Evolutionary conservation across 2,329 filamentous ascomycete species (phyloP).

Genomic region (Fusarium sp.): DNA sequence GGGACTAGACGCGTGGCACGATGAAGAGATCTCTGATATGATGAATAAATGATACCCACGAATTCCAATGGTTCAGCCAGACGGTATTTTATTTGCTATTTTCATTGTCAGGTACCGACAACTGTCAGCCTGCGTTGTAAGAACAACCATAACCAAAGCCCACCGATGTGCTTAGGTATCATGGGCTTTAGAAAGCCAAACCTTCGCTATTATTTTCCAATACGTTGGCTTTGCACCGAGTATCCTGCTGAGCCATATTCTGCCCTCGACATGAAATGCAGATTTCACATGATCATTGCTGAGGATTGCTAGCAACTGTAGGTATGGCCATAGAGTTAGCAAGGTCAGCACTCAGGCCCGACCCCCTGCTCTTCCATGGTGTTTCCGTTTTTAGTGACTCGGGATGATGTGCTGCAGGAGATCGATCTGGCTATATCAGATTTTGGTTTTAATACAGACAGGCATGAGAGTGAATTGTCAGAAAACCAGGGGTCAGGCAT

Average conservation of each 20-base stretch:
- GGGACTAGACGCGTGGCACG: conserved; percentile 59
- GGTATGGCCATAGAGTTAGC: conserved; percentile 8
- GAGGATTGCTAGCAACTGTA: conserved; percentile 3
- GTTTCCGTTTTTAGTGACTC: conserved; percentile 10
- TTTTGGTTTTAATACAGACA: neutral
- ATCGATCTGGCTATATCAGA: neutral
- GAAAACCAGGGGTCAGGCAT: neutral
- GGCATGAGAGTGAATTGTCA: neutral
- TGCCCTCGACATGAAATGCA: neutral
- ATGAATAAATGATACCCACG: conserved; percentile 22
- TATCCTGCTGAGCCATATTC: conserved; percentile 7
- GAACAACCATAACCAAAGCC: neutral
- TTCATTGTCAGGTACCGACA: neutral
- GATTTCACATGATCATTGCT: conserved; percentile 14
- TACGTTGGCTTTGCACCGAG: neutral
- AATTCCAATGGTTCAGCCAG: neutral
- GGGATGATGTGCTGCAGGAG: conserved; percentile 2
- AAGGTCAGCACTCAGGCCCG: conserved; percentile 6
- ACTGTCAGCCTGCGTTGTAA: neutral
- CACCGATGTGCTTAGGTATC: neutral
- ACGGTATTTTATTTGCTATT: neutral
- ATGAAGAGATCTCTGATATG: conserved; percentile 38
- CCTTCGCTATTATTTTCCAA: neutral
- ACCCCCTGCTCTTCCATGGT: neutral
- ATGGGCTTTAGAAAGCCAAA: neutral